Evolutionary conservation across 352 stramenopile species (phyloP).

Genomic region (Phytopythium oedochilum): DNA sequence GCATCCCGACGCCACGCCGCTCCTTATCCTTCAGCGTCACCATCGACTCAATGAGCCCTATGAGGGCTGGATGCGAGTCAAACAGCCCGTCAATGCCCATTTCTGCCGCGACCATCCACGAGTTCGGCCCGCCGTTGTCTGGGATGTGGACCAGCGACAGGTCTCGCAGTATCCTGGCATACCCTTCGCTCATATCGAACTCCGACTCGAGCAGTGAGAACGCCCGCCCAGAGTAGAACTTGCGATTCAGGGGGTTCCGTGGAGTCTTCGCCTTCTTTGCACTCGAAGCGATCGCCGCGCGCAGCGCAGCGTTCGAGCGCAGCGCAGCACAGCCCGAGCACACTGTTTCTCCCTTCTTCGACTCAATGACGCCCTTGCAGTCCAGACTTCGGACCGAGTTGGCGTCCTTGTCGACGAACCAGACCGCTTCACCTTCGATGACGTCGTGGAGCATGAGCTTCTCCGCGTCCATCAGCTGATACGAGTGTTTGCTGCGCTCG

Average conservation of each 20-base stretch:
- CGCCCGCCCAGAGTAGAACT: slow-evolving; percentile 47
- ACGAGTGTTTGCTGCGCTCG: slow-evolving; percentile 15
- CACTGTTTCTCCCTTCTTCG: slow-evolving; percentile 26
- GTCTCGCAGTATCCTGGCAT: slow-evolving; percentile 43
- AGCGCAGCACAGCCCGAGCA: slow-evolving; percentile 47
- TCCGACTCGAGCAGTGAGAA: slow-evolving; percentile 48
- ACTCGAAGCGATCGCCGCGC: slow-evolving; percentile 26
- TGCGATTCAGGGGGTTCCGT: slow-evolving; percentile 51
- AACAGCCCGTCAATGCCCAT: slow-evolving; percentile 64
- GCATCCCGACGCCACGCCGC: slow-evolving; percentile 60
- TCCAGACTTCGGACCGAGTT: slow-evolving; percentile 64
- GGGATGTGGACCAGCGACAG: slow-evolving; percentile 48
- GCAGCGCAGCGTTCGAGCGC: slow-evolving; percentile 45
- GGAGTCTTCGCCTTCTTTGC: slow-evolving; percentile 31
- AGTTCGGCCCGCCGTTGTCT: slow-evolving; percentile 34
- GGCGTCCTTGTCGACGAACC: slow-evolving; percentile 80
- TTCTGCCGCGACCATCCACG: slow-evolving; percentile 62
- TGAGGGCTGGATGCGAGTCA: slow-evolving; percentile 48
- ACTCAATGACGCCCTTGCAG: slow-evolving; percentile 46
- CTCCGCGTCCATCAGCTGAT: slow-evolving; percentile 41
- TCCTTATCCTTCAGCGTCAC: slow-evolving; percentile 76
- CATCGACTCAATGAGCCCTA: slow-evolving; percentile 69
- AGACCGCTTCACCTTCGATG: slow-evolving; percentile 63
- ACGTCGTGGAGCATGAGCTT: slow-evolving; percentile 71
- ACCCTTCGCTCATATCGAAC: slow-evolving; percentile 53